These are phyloP conservation scores for Acanthamoeba culbertsoni DNA, from an alignment of 208 protist species.

Conservation along the genomic window DNA sequence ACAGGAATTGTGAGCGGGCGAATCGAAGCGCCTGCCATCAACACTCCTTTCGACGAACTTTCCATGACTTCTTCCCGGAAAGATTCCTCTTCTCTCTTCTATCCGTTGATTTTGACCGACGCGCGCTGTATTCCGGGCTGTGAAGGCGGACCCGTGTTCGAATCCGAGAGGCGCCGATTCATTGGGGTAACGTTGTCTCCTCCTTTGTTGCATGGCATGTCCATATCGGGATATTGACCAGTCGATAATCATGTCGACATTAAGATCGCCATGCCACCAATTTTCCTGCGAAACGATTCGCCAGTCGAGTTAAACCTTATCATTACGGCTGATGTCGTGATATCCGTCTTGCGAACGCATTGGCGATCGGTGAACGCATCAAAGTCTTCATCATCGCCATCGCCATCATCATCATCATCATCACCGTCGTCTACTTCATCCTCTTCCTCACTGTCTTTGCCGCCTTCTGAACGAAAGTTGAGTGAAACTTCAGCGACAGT, in stretches of 20 bases:
- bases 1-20: neutral
- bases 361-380: neutral
- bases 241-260: neutral
- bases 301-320: constrained; percentile 43
- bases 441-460: neutral
- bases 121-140: neutral
- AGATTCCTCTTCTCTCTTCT: neutral
- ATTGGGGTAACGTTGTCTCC: neutral
- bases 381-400: neutral
- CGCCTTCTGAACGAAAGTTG: neutral
- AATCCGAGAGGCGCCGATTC: neutral
- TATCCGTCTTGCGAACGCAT: neutral
- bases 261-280: neutral
- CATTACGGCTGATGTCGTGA: neutral
- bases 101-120: neutral
- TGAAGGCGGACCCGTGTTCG: neutral
- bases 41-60: neutral
- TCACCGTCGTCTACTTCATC: neutral
- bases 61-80: neutral
- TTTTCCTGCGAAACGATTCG: neutral
- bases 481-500: neutral
- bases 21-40: neutral
- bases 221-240: too few species aligned
- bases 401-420: neutral
- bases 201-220: neutral